Evolutionary conservation across 768 basidiomycete species (phyloP), one percentile per base, ranked within the genome.

Genomic region (Termitomyces titanicus): DNA sequence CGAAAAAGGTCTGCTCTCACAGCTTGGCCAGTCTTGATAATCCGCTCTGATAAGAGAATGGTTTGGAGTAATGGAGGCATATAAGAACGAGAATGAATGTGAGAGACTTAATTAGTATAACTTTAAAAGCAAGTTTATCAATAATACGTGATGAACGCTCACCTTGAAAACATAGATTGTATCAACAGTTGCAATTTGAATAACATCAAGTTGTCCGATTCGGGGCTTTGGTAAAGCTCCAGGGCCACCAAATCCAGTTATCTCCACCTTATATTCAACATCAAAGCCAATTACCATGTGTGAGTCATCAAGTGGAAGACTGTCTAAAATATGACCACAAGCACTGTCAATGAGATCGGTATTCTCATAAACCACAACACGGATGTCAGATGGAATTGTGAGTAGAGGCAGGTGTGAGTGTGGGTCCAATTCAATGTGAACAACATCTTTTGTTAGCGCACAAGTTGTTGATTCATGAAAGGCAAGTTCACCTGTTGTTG

Each of bases 381-480:
- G 4, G 12, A 43, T 7, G 8, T 39, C 29, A 6, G 45, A 18
- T 11, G 46, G 46, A 7, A 54, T 39, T 1, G 1, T 22, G 2
- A 54, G 20, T 17, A 35, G 2, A 7, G 53, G 33, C 5, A 54
- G 31, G 3, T 29, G 22, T 0, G 1, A 3, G 22, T 43, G 42
- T 9, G 47, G 47, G 42, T 54, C 53, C 7, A 34, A 15, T 18
- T 54, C 47, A 3, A 2, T 42, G 9, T 54, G 47, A 8, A 47
- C 45, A 0, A 54, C 47, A 48, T 54, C 35, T 35, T 29, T 5
- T 0, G 47, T 24, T 31, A 54, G 48, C 1, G 47, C 20, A 2
- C 12, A 5, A 3, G 47, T 54, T 10, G 53, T 54, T 2, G 53
- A 54, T 12, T 54, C 47, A 54, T 54, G 47, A 31, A 54, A 54